These are phyloP conservation scores for Prunus dulcis DNA, from an alignment of 306 rosid species.

Conservation along the genomic window DNA sequence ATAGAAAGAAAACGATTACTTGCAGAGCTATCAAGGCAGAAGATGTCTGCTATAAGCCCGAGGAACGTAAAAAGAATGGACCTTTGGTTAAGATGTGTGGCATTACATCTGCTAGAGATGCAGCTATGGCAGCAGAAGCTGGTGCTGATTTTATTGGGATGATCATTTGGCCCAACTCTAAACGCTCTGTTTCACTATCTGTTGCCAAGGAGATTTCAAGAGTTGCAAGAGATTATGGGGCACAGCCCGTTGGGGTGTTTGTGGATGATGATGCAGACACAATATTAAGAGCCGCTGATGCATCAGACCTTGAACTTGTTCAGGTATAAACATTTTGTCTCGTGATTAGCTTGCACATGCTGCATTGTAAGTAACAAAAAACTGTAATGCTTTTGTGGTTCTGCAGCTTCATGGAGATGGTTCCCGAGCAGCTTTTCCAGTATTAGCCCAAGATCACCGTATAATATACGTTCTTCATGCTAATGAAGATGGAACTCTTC, in stretches of 20 bases:
- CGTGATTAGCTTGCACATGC: background rate
- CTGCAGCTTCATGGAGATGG: constrained; percentile 86
- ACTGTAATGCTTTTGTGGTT: constrained; percentile 20
- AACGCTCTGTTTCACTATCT: constrained; percentile 76
- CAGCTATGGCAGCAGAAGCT: constrained; percentile 90
- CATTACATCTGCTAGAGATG: constrained; percentile 84
- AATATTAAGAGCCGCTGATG: constrained; percentile 61
- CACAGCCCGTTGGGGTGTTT: constrained; percentile 91
- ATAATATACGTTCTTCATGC: constrained; percentile 89
- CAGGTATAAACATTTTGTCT: constrained; percentile 50
- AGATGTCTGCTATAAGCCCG: constrained; percentile 29
- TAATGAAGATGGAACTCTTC: constrained; percentile 62
- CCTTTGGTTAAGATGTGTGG: constrained; percentile 95
- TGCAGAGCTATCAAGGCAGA: constrained; percentile 37
- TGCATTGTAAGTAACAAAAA: constrained; percentile 6
- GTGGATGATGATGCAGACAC: constrained; percentile 79
- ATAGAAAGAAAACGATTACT: constrained; percentile 34
- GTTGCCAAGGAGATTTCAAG: constrained; percentile 89
- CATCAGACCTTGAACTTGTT: constrained; percentile 68
- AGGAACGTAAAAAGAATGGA: constrained; percentile 38
- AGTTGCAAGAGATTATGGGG: constrained; percentile 72
- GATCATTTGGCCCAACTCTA: constrained; percentile 92
- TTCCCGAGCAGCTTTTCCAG: constrained; percentile 67
- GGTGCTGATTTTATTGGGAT: constrained; percentile 95
- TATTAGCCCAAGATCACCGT: constrained; percentile 44